These are phyloP conservation scores for Rhizophora mangle DNA, from an alignment of 345 rosid species.

Conservation along the genomic window DNA sequence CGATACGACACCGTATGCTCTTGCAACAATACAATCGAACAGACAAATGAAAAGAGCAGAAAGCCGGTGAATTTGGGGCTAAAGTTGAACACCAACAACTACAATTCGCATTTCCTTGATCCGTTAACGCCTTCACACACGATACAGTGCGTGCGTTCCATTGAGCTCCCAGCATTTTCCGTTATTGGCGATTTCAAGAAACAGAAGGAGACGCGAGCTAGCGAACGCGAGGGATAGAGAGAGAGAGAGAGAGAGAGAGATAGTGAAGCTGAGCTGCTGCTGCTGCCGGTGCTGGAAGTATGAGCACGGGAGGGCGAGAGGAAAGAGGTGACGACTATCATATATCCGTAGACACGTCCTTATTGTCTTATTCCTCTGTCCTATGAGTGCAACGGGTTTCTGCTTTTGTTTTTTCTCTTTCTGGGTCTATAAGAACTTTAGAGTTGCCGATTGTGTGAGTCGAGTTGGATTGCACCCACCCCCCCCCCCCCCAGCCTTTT, in stretches of 20 bases:
- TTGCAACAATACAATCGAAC: slow-evolving; percentile 27
- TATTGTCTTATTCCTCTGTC: too few relatives aligned
- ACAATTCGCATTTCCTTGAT: slow-evolving; percentile 14
- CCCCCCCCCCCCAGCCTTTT: too few relatives aligned
- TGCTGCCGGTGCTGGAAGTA: too few relatives aligned
- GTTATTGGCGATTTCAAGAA: background rate
- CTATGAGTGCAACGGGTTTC: too few relatives aligned
- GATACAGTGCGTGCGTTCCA: slow-evolving; percentile 28
- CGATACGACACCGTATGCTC: slow-evolving; percentile 20
- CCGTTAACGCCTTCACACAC: slow-evolving; percentile 20
- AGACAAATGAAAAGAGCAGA: slow-evolving; percentile 21
- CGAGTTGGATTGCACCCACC: too few relatives aligned
- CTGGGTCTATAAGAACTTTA: too few relatives aligned
- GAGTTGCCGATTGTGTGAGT: too few relatives aligned
- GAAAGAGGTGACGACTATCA: too few relatives aligned
- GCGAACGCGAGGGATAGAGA: background rate
- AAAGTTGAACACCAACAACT: background rate
- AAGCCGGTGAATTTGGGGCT: slow-evolving; percentile 12
- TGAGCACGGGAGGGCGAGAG: too few relatives aligned
- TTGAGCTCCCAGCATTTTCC: slow-evolving; percentile 43
- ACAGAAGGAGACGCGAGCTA: background rate
- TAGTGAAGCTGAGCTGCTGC: background rate
- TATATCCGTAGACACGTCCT: too few relatives aligned
- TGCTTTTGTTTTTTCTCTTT: too few relatives aligned
- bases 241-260: slow-evolving; percentile 16